Conservation (phyloP, 1,284 basidiomycete species). For the Cutaneotrichosporon arboriforme region DNA sequence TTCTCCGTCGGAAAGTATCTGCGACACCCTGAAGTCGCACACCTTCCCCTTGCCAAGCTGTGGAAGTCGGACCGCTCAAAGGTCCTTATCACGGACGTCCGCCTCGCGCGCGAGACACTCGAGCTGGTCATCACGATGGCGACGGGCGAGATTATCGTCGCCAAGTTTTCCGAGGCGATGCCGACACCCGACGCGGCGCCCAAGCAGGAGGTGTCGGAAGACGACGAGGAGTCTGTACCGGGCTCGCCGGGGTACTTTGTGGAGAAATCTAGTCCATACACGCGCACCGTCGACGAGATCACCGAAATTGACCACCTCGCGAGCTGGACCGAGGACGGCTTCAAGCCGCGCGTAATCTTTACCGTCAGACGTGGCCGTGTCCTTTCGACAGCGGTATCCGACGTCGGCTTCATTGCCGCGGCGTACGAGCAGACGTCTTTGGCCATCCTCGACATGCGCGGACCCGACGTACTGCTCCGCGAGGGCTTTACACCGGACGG, state of each 20-base stretch:
- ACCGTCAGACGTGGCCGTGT: constrained; percentile 54
- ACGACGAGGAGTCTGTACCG: constrained; percentile 20
- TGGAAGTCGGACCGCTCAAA: constrained; percentile 40
- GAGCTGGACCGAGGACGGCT: constrained; percentile 52
- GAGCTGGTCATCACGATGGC: constrained; percentile 61
- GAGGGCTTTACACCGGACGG: constrained; percentile 46
- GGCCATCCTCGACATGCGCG: constrained; percentile 64
- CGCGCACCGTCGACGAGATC: constrained; percentile 33
- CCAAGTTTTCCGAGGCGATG: constrained; percentile 52
- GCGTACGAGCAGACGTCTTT: constrained; percentile 60
- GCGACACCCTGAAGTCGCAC: constrained; percentile 35
- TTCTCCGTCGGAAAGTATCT: constrained; percentile 57
- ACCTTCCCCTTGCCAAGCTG: constrained; percentile 40
- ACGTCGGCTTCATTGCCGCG: constrained; percentile 69
- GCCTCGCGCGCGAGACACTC: constrained; percentile 60
- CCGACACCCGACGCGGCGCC: constrained; percentile 4
- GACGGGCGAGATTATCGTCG: constrained; percentile 64
- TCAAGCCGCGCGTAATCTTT: constrained; percentile 61
- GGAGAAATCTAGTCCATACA: constrained; percentile 4
- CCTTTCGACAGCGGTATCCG: constrained; percentile 58
- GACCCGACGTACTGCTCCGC: constrained; percentile 59
- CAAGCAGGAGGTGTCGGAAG: background rate
- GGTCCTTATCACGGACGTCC: constrained; percentile 53
- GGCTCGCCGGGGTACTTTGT: constrained; percentile 26
- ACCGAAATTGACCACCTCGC: constrained; percentile 41